Base-by-base conservation (phyloP, 2,329 filamentous ascomycete species). In the Fusarium nanum region DNA sequence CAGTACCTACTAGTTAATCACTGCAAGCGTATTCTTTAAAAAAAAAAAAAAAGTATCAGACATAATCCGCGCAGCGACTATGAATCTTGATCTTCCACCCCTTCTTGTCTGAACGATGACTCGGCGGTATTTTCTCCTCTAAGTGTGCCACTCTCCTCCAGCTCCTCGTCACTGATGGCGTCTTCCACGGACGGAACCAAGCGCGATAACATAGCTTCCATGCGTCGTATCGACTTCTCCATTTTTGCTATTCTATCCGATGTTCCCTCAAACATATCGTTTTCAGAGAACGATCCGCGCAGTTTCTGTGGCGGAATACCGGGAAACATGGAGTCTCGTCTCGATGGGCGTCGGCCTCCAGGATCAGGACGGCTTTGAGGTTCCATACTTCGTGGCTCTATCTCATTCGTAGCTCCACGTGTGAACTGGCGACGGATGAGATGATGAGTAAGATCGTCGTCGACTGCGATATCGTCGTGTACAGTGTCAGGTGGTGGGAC, bases 401-500 rank as follows among this genome's bases (percentile, higher is more conserved):
- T 41, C 6, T 66, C 80, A n/a, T 78, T 77, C 18, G 82, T 82
- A 37, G 81, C 79, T 40, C 81, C 81, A 46, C 84, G 81, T 30
- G 82, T 81, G 64, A 87, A 89, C 75, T 89, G 87, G 28, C 85
- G 81, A 12, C 86, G 83, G 66, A 89, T 88, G 68, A 89, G 80
- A 69, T 89, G 86, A 34, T 83, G 84, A 10, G 86, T 88, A 67
- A 89, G 77, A 57, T 88, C 84, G 69, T 90, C 88, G 68, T 89
- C 87, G 7, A 85, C 85, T 1, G 86, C 81, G 44, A 89, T 89
- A 47, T 88, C 86, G 16, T 86, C 80, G 50, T 85, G 82, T 7
- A 89, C 83, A 30, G 82, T 83, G 50, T 91, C 86, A 4, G 92
- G 91, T 7, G 91, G 90, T 42, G 91, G 85, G 27, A 90, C 84